A percentile compares a stretch with the other conserved stretches of the same genome.
Conservation (phyloP, 2,329 filamentous ascomycete species). For the Pestalotiopsis sp. region DNA sequence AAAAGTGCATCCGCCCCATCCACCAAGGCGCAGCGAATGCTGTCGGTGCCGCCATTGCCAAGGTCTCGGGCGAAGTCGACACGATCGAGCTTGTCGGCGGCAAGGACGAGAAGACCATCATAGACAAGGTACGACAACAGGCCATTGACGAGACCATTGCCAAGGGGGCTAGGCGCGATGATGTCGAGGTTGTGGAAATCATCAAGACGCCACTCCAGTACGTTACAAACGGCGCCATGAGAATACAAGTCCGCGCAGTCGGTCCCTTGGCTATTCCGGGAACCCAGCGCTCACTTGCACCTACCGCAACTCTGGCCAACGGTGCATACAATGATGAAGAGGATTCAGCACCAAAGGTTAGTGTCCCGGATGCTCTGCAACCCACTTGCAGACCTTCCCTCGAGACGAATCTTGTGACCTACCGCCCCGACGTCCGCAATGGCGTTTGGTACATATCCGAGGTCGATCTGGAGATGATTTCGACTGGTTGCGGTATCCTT, state of each 20-base stretch:
- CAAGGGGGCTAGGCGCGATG: neutral
- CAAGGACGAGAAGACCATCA: neutral
- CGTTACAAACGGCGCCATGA: neutral
- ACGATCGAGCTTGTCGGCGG: neutral
- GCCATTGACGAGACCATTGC: neutral
- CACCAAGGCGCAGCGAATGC: slow-evolving; percentile 4
- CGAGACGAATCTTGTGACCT: neutral
- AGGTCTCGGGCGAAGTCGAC: slow-evolving; percentile 7
- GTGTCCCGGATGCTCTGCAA: neutral
- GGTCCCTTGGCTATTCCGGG: neutral
- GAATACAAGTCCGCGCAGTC: neutral
- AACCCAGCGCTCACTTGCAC: neutral
- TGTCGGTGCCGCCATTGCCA: slow-evolving; percentile 7
- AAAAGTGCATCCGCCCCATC: neutral
- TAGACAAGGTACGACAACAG: neutral
- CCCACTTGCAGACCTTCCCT: neutral
- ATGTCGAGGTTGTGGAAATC: neutral
- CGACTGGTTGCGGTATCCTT: slow-evolving; percentile 1
- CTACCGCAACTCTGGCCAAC: neutral
- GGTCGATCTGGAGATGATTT: slow-evolving; percentile 4
- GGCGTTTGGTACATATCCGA: slow-evolving; percentile 8
- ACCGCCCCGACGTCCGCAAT: neutral
- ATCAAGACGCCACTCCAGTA: slow-evolving; percentile 3
- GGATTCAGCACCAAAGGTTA: neutral
- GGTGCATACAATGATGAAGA: neutral